Evolutionary conservation across 352 stramenopile genomes (phyloP).

Genomic region (Phytophthora sp.): DNA sequence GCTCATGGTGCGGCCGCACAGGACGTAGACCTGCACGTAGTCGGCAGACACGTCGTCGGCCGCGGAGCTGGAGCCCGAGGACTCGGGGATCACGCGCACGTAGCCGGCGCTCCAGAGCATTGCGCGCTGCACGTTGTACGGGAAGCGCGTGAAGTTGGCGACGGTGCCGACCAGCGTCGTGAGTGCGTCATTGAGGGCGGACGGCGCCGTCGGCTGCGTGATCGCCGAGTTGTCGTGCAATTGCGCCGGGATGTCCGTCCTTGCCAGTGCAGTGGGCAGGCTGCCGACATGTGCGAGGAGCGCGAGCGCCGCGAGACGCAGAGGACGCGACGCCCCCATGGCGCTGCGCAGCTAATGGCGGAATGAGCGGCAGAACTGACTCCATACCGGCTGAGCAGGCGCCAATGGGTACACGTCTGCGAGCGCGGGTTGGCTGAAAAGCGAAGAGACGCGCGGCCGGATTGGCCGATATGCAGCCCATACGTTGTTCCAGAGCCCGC

Average conservation of each 20-base stretch:
- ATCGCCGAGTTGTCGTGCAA: slow-evolving; percentile 27
- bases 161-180: background rate
- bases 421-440: slow-evolving; percentile 15
- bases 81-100: slow-evolving; percentile 14
- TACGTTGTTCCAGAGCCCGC: slow-evolving; percentile 14
- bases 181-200: slow-evolving; percentile 13
- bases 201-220: slow-evolving; percentile 7
- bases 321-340: slow-evolving; percentile 1
- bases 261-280: background rate
- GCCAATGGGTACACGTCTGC: slow-evolving; percentile 1
- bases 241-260: slow-evolving; percentile 22
- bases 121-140: slow-evolving; percentile 34
- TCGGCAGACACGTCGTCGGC: slow-evolving; percentile 1
- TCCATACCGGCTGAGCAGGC: slow-evolving; percentile 6
- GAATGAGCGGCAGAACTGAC: slow-evolving; percentile 23
- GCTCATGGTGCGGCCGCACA: slow-evolving; percentile 47
- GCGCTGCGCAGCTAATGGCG: slow-evolving; percentile 4
- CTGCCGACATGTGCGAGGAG: background rate
- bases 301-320: background rate
- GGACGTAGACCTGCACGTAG: slow-evolving; percentile 51
- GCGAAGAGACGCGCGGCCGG: background rate
- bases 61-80: background rate
- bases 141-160: slow-evolving; percentile 23
- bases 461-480: slow-evolving; percentile 4
- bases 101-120: slow-evolving; percentile 50